These are phyloP conservation scores for Solanum chaucha DNA, from an alignment of 257 asterid species.

Conservation along the genomic window DNA sequence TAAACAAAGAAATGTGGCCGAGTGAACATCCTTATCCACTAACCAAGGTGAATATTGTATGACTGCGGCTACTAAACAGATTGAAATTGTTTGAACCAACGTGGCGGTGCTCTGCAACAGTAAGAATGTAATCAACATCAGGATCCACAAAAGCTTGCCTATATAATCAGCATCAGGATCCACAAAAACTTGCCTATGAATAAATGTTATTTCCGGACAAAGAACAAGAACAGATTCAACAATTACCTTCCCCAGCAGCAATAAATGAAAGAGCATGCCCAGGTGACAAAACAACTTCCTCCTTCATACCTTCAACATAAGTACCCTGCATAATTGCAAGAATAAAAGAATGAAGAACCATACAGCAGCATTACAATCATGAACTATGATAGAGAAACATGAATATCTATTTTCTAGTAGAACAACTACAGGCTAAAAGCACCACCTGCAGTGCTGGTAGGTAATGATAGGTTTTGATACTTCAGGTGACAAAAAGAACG, in stretches of 20 bases:
- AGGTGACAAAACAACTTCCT: slow-evolving; percentile 97
- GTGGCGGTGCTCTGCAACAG: slow-evolving; percentile 91
- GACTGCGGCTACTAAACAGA: slow-evolving; percentile 99
- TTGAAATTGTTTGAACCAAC: slow-evolving; percentile 98
- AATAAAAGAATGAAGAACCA: neutral
- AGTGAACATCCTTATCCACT: slow-evolving; percentile 13
- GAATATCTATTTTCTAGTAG: neutral
- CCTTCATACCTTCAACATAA: slow-evolving; percentile 97
- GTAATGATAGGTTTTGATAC: neutral
- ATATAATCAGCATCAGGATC: neutral
- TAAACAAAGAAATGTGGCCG: neutral
- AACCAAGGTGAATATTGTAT: slow-evolving; percentile 96
- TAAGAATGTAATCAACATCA: slow-evolving; percentile 8
- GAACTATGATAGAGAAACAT: neutral
- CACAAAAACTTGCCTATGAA: neutral
- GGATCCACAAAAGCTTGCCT: neutral
- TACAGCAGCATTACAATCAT: neutral
- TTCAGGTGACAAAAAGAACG: neutral
- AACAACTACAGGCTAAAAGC: neutral
- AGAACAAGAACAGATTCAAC: slow-evolving; percentile 1
- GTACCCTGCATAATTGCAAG: slow-evolving; percentile 61
- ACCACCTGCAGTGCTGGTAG: neutral
- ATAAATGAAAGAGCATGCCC: slow-evolving; percentile 99
- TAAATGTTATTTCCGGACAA: neutral
- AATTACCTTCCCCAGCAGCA: slow-evolving; percentile 97